Percentiles rank a stretch among this genome's conserved stretches.
Conservation (phyloP, 2,329 filamentous ascomycete species). For the Stemphylium lycopersici region DNA sequence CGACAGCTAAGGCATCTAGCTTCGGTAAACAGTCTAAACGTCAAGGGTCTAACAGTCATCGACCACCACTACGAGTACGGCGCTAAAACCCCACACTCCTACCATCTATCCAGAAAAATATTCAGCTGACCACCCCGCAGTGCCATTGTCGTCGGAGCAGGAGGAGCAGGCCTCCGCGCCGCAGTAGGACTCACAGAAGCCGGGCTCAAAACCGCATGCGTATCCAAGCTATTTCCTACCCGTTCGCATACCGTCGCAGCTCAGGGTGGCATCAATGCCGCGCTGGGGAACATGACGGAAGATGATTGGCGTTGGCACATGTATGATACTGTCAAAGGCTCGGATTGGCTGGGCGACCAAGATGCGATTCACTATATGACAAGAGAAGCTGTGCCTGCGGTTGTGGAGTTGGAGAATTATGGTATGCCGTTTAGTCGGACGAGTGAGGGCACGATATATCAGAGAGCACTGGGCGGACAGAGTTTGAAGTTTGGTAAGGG, state of each 20-base stretch:
- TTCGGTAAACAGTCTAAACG: conserved; percentile 23
- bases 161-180: conserved; percentile 67
- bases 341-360: conserved; percentile 65
- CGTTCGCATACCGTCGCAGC: conserved; percentile 70
- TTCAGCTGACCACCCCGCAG: conserved; percentile 20
- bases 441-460: conserved; percentile 54
- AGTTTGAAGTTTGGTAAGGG: conserved; percentile 56
- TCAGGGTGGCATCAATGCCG: conserved; percentile 68
- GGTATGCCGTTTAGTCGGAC: conserved; percentile 62
- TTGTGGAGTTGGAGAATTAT: conserved; percentile 63
- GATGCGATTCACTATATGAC: conserved; percentile 67
- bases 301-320: conserved; percentile 67
- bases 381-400: conserved; percentile 59
- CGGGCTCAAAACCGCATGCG: conserved; percentile 69
- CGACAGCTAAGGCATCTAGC: conserved; percentile 20
- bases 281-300: conserved; percentile 61
- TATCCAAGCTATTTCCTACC: conserved; percentile 69
- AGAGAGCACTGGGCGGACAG: conserved; percentile 57
- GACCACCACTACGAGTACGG: conserved; percentile 47
- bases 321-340: conserved; percentile 65
- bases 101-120: too few species aligned
- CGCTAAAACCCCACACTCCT: not conserved
- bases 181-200: conserved; percentile 69
- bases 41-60: conserved; percentile 34
- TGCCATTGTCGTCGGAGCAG: conserved; percentile 58